A percentile compares a stretch with the other conserved stretches of the same genome.
Evolutionary conservation across 768 basidiomycete genomes (phyloP).

Genomic region (Naganishia antarctica): DNA sequence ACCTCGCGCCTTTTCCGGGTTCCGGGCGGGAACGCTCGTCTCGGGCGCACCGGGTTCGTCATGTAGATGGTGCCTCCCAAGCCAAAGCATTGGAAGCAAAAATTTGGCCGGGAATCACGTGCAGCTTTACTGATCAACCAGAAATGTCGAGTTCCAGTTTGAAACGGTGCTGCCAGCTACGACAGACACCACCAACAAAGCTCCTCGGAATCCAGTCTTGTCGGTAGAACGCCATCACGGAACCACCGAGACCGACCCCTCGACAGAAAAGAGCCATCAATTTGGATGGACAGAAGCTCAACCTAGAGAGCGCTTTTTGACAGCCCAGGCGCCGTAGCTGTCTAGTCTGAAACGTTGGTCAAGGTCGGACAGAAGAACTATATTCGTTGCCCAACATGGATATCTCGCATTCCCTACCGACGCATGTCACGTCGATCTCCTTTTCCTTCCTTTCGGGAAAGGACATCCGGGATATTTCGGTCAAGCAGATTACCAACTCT

Average conservation of each 20-base stretch:
- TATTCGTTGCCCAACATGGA: conserved; percentile 57
- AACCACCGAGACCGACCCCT: not conserved
- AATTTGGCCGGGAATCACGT: conserved; percentile 15
- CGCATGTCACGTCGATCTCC: conserved; percentile 73
- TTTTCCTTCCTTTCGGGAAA: conserved; percentile 87
- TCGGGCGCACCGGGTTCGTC: not conserved
- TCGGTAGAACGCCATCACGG: no score
- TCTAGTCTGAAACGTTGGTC: not conserved
- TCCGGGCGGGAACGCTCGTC: not conserved
- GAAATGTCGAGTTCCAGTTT: conserved; percentile 1
- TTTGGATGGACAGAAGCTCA: conserved; percentile 10
- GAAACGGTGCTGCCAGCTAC: not conserved
- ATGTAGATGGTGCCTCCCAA: no score
- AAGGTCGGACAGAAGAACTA: not conserved
- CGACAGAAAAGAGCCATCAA: conserved; percentile 15
- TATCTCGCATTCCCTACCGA: conserved; percentile 80
- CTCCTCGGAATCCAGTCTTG: not conserved
- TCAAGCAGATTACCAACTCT: conserved; percentile 93
- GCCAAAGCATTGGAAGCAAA: not conserved
- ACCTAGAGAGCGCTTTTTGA: conserved; percentile 13
- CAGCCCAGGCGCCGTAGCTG: conserved; percentile 20
- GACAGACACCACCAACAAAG: not conserved
- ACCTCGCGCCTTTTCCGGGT: conserved; percentile 4
- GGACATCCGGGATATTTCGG: conserved; percentile 89
- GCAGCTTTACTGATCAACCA: not conserved